Evolutionary conservation across 345 rosid species (phyloP).

Genomic region (Pistacia atlantica): DNA sequence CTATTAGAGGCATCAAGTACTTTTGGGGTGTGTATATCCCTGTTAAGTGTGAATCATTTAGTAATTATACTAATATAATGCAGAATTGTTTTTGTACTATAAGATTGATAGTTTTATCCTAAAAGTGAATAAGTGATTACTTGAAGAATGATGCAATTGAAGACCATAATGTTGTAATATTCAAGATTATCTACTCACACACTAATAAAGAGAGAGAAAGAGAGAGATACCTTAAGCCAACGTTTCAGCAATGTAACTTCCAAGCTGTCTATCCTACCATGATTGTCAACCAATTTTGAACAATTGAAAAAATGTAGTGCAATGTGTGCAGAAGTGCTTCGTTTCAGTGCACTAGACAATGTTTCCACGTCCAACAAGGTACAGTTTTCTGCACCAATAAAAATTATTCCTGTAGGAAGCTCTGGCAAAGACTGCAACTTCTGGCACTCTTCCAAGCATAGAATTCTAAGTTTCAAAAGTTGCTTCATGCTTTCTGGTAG

Average conservation of each 20-base stretch:
- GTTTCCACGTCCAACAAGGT: not conserved
- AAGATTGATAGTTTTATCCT: no score
- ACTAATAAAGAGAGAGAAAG: not conserved
- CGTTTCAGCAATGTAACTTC: not conserved
- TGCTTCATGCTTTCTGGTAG: not conserved
- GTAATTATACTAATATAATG: no score
- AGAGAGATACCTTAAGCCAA: not conserved
- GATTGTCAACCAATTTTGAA: not conserved
- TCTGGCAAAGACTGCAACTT: slow-evolving; percentile 1
- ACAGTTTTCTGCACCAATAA: not conserved
- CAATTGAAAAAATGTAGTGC: slow-evolving; percentile 2
- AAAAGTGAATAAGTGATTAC: not conserved
- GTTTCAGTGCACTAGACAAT: not conserved
- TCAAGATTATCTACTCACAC: not conserved
- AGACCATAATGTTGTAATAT: not conserved
- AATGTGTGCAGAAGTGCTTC: not conserved
- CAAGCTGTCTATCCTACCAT: not conserved
- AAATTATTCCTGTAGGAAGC: slow-evolving; percentile 16
- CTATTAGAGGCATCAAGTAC: no score
- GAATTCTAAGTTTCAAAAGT: slow-evolving; percentile 14
- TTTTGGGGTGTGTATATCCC: no score
- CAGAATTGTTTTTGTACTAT: no score
- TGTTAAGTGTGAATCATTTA: no score
- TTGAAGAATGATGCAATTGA: not conserved
- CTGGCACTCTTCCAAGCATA: slow-evolving; percentile 7